Percentiles rank a stretch among this genome's conserved stretches.
Evolutionary conservation across 1,284 basidiomycete genomes (phyloP).

Genomic region (Ustilago esculenta): DNA sequence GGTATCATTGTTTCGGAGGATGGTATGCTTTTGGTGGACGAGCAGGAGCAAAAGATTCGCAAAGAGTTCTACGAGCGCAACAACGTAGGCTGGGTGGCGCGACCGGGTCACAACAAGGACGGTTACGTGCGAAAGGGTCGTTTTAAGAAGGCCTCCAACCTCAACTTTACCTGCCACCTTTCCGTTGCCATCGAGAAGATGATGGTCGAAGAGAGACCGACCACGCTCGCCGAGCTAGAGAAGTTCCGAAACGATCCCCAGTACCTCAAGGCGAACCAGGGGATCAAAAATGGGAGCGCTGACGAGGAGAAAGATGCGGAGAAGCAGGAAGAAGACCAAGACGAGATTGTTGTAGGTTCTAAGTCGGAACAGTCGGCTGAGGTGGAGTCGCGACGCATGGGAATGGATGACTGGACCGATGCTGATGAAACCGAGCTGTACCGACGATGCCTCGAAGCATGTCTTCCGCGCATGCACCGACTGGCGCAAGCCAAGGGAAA

Average conservation of each 20-base stretch:
- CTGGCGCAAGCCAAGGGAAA: constrained; percentile 67
- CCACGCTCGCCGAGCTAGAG: background rate
- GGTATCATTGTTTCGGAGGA: constrained; percentile 81
- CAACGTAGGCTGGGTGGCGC: constrained; percentile 82
- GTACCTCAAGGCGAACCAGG: background rate
- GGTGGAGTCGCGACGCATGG: background rate
- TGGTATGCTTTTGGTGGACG: constrained; percentile 74
- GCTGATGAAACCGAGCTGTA: constrained; percentile 36
- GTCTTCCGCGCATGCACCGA: constrained; percentile 69
- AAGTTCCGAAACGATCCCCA: background rate
- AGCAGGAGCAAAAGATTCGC: constrained; percentile 75
- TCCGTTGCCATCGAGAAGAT: constrained; percentile 80
- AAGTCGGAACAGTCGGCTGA: too few relatives aligned
- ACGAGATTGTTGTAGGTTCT: background rate
- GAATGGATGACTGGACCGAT: constrained; percentile 12
- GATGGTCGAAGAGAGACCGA: constrained; percentile 67
- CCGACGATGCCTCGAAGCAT: constrained; percentile 16
- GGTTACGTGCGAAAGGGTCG: constrained; percentile 84
- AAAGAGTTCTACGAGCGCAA: constrained; percentile 78
- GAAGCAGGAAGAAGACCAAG: too few relatives aligned
- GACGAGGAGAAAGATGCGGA: background rate
- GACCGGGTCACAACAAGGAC: constrained; percentile 76
- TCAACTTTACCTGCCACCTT: constrained; percentile 82
- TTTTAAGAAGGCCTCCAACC: constrained; percentile 89
- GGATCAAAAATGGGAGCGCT: too few relatives aligned